These are phyloP conservation scores for Globisporangium rhizosaccharum DNA, from an alignment of 352 stramenopile species.

Conservation along the genomic window DNA sequence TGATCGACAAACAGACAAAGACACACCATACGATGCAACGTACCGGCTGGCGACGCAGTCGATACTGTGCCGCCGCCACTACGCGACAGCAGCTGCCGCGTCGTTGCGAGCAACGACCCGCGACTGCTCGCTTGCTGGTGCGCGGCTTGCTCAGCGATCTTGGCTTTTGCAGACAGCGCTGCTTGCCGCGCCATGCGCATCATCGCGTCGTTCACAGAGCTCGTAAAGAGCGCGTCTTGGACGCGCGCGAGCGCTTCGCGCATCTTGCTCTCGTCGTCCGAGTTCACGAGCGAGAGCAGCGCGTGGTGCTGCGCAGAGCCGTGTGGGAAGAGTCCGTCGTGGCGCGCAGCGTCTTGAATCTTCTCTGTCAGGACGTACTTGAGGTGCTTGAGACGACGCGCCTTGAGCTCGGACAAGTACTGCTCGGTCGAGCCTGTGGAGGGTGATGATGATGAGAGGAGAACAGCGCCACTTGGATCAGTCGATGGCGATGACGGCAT, in stretches of 20 bases:
- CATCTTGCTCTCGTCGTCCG: conserved; percentile 51
- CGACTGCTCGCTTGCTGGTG: conserved; percentile 60
- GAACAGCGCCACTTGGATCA: conserved; percentile 7
- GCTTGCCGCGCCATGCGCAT: conserved; percentile 80
- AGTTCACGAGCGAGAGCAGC: conserved; percentile 38
- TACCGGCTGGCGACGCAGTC: conserved; percentile 8
- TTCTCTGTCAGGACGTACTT: conserved; percentile 76
- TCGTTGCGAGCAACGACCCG: conserved; percentile 66
- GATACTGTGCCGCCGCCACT: conserved; percentile 12
- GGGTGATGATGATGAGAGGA: neutral
- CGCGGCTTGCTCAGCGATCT: conserved; percentile 74
- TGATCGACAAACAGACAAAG: neutral
- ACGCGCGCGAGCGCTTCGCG: conserved; percentile 42
- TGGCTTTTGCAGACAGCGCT: conserved; percentile 70
- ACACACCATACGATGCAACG: neutral
- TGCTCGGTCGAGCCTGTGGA: conserved; percentile 4
- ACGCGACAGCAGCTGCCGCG: conserved; percentile 58
- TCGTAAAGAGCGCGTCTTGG: conserved; percentile 65
- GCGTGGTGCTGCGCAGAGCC: conserved; percentile 57
- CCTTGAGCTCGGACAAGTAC: conserved; percentile 8
- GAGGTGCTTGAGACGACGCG: conserved; percentile 44
- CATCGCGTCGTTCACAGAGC: conserved; percentile 72
- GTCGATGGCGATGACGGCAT: conserved; percentile 1
- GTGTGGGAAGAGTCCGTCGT: conserved; percentile 67
- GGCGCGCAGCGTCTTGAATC: conserved; percentile 58